Percentiles rank a stretch among this genome's conserved stretches.
These are phyloP conservation scores for Thraustochytrium sp. DNA, from an alignment of 352 stramenopile species.

Conservation along the genomic window DNA sequence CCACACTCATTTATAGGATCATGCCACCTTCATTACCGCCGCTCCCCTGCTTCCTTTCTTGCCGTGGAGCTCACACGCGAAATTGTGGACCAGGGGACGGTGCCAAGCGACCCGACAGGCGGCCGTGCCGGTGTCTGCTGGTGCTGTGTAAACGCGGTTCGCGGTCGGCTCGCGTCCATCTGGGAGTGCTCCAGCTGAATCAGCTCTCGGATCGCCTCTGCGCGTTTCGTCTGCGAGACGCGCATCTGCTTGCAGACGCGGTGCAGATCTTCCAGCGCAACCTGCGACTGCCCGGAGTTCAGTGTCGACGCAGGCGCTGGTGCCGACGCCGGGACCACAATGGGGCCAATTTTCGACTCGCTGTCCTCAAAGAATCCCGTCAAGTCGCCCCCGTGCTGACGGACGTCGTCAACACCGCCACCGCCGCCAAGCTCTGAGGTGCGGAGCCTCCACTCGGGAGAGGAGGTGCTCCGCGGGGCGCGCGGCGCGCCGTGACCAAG, in stretches of 20 bases:
- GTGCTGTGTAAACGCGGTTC: too few relatives aligned
- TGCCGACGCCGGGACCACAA: neutral
- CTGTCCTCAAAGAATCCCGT: too few relatives aligned
- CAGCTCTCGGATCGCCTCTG: neutral
- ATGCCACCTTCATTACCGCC: too few relatives aligned
- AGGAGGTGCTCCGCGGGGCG: too few relatives aligned
- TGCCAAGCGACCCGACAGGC: neutral
- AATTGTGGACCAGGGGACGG: neutral
- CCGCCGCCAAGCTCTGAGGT: too few relatives aligned
- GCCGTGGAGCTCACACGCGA: neutral
- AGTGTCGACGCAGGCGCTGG: neutral
- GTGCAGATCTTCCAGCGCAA: neutral
- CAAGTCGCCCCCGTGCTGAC: too few relatives aligned
- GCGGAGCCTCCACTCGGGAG: too few relatives aligned
- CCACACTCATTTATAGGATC: too few relatives aligned
- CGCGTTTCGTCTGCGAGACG: slow-evolving; percentile 9
- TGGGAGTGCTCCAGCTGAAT: slow-evolving; percentile 11
- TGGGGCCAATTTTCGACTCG: neutral
- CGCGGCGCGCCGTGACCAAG: too few relatives aligned
- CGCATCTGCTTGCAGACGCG: slow-evolving; percentile 15
- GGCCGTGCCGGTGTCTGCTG: neutral
- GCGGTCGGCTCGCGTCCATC: neutral
- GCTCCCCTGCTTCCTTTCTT: too few relatives aligned
- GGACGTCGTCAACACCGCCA: too few relatives aligned
- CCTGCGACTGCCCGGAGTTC: neutral